Conservation (phyloP, 257 asterid species). For the Scutellaria galericulata region DNA sequence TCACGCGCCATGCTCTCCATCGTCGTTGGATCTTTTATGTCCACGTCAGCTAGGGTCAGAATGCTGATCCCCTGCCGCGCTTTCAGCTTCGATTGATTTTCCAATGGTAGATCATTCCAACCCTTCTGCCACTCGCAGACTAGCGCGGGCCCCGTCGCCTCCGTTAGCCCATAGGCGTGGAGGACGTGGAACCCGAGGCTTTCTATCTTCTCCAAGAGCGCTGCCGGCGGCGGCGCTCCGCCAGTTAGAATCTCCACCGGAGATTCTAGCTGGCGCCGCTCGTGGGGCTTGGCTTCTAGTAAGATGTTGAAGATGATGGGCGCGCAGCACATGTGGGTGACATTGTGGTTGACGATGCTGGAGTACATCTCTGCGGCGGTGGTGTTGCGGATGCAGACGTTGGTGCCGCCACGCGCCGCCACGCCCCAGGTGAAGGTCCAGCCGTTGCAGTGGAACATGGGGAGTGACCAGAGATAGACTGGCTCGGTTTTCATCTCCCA, state of each 20-base stretch:
- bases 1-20: too few species aligned
- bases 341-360: constrained; percentile 24
- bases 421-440: constrained; percentile 52
- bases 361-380: constrained; percentile 43
- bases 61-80: too few species aligned
- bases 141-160: constrained; percentile 42
- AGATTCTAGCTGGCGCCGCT: not conserved
- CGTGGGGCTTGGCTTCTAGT: constrained; percentile 25
- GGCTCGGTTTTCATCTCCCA: constrained; percentile 44
- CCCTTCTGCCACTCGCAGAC: constrained; percentile 43
- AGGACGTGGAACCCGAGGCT: constrained; percentile 38
- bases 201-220: constrained; percentile 36
- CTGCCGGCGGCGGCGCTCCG: constrained; percentile 49
- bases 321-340: constrained; percentile 49
- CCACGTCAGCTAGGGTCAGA: too few species aligned
- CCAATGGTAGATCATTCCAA: constrained; percentile 30
- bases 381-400: constrained; percentile 38
- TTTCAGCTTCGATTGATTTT: too few species aligned
- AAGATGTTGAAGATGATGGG: constrained; percentile 49
- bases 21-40: too few species aligned
- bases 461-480: constrained; percentile 53
- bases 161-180: constrained; percentile 52
- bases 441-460: constrained; percentile 58
- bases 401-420: constrained; percentile 55
- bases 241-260: constrained; percentile 39